Evolutionary conservation across 768 basidiomycete genomes (phyloP), one percentile per base, ranked within the genome.

Genomic region (Boletus tomentosulus): DNA sequence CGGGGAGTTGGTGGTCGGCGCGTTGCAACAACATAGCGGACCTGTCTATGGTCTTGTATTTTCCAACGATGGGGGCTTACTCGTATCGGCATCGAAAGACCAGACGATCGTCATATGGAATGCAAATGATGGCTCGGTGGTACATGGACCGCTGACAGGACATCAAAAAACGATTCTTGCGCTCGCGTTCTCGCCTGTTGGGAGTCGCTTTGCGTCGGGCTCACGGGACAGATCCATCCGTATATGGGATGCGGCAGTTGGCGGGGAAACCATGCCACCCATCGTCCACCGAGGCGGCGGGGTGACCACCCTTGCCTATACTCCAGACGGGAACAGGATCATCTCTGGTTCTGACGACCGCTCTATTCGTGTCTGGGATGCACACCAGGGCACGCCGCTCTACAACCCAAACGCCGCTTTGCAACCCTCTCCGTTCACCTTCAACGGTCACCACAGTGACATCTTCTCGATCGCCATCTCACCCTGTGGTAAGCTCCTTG

Each of bases 301-400:
- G 1, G 59, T 71, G 6, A 64, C 59, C 24, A 55, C 61, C 4
- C 61, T 72, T 22, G 57, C 38, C 8, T 71, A 70, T 41, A 71
- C 63, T 13, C 62, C 61, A n/a, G 69, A 72, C 34, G 66, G 69
- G 13, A 46, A 24, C 43, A 59, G 22, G 39, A 49, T 71, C 50
- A 48, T 72, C 34, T 71, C 71, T 16, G 67, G 64, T 33, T 67
- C 69, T 1, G 67, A 67, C 43, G 62, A 72, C 37, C 63, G 61
- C 46, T 55, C 50, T 1, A 61, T 72, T 15, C 66, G 64, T 15
- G 33, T 72, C 51, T 71, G 67, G 67, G 59, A 71, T 16, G 64
- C 60, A 11, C 57, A 63, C 10, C 28, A 51, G 0, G 66, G 67
- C 19, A 51, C 59, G 1, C 25, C 49, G 11, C 52, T 69, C 43